Evolutionary conservation across 129 eudicot genomes (phyloP).

Genomic region (Solidago caesia): DNA sequence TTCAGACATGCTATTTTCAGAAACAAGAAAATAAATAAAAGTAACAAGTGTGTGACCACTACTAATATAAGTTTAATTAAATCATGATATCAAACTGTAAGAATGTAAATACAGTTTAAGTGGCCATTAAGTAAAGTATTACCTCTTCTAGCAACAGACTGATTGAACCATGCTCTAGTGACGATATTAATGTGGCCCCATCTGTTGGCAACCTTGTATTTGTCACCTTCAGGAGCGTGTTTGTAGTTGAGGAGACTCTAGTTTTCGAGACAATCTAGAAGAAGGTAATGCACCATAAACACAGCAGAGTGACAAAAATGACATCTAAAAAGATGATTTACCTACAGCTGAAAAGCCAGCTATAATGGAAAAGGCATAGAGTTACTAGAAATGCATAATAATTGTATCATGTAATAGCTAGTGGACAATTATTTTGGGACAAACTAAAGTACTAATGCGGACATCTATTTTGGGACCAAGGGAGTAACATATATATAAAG

Average conservation of each 20-base stretch:
- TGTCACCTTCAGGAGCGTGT: conserved; percentile 94
- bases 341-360: background rate
- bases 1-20: conserved; percentile 61
- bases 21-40: conserved; percentile 19
- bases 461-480: too few relatives aligned
- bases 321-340: background rate
- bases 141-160: conserved; percentile 92
- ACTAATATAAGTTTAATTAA: background rate
- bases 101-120: background rate
- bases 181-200: conserved; percentile 81
- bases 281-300: background rate
- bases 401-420: too few relatives aligned
- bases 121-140: conserved; percentile 7
- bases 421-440: too few relatives aligned
- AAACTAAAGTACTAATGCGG: too few relatives aligned
- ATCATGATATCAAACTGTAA: background rate
- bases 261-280: conserved; percentile 12
- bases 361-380: background rate
- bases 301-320: background rate
- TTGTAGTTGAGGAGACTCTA: conserved; percentile 51
- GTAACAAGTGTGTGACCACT: conserved; percentile 15
- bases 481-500: background rate
- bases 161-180: conserved; percentile 77
- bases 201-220: conserved; percentile 79
- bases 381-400: too few relatives aligned